Conservation (phyloP, 192 early-diverging fungal species). For the Chytriomyces confervae region DNA sequence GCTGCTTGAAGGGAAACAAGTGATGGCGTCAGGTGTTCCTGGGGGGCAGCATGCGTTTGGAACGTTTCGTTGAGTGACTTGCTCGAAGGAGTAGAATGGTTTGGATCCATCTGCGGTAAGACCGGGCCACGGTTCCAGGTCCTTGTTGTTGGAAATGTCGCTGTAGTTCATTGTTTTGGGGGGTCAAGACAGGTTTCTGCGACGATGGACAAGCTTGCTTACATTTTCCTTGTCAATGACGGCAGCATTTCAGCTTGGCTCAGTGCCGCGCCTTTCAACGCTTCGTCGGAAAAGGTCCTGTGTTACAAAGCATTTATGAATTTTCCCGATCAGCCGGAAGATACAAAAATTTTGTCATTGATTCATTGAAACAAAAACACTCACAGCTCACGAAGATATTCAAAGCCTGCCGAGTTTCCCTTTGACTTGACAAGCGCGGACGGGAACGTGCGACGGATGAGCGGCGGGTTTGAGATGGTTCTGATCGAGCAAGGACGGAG, state of each 20-base stretch:
- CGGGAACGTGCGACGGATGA: neutral
- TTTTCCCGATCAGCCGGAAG: neutral
- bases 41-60: neutral
- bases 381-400: neutral
- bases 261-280: conserved; percentile 5
- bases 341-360: neutral
- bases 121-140: neutral
- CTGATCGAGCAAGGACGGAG: neutral
- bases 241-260: conserved; percentile 13
- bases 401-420: neutral
- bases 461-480: conserved; percentile 9
- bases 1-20: no score
- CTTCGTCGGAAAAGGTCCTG: conserved; percentile 28
- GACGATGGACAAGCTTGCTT: no score
- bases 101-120: neutral
- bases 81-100: neutral
- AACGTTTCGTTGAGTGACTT: neutral
- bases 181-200: no score
- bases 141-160: neutral
- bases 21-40: neutral
- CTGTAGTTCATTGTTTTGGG: no score
- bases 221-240: neutral
- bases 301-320: neutral
- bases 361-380: neutral
- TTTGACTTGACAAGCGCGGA: neutral